Conservation (phyloP, 441 rosid genomes). For the Populus hybrid region DNA sequence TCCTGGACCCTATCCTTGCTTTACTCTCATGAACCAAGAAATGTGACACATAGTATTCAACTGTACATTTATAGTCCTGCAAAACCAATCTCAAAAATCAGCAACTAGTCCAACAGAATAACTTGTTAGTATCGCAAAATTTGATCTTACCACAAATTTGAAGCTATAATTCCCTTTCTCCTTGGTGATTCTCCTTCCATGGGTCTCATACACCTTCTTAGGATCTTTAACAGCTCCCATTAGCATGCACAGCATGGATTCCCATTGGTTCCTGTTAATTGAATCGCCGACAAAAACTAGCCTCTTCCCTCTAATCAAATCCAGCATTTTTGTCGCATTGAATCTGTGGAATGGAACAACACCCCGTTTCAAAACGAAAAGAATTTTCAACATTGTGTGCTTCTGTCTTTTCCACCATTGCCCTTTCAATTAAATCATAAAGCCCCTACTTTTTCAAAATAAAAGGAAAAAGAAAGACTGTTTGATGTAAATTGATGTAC, state of each 20-base stretch:
- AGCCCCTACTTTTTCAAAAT: background rate
- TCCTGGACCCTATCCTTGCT: slow-evolving; percentile 66
- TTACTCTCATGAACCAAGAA: slow-evolving; percentile 82
- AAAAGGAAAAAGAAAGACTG: background rate
- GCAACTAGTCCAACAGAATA: background rate
- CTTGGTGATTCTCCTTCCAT: slow-evolving; percentile 73
- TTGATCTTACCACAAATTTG: slow-evolving; percentile 63
- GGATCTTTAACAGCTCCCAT: slow-evolving; percentile 73
- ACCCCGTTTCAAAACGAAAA: background rate
- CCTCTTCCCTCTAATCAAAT: slow-evolving; percentile 79
- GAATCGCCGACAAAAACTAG: slow-evolving; percentile 96
- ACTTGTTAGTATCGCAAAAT: background rate
- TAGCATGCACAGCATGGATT: slow-evolving; percentile 84
- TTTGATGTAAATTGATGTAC: slow-evolving; percentile 25
- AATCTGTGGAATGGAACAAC: slow-evolving; percentile 44
- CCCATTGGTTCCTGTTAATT: slow-evolving; percentile 96
- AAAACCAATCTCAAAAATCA: slow-evolving; percentile 22
- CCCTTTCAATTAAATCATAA: slow-evolving; percentile 1
- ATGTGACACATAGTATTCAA: slow-evolving; percentile 68
- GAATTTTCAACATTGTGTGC: background rate
- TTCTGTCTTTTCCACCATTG: background rate
- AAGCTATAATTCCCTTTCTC: slow-evolving; percentile 87
- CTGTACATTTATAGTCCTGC: slow-evolving; percentile 86
- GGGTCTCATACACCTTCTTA: slow-evolving; percentile 79
- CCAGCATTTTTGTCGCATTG: slow-evolving; percentile 74